A percentile compares a stretch with the other conserved stretches of the same genome.
Conservation (phyloP, 1,139 yeast genomes). For the Kluyveromyces sp. region DNA sequence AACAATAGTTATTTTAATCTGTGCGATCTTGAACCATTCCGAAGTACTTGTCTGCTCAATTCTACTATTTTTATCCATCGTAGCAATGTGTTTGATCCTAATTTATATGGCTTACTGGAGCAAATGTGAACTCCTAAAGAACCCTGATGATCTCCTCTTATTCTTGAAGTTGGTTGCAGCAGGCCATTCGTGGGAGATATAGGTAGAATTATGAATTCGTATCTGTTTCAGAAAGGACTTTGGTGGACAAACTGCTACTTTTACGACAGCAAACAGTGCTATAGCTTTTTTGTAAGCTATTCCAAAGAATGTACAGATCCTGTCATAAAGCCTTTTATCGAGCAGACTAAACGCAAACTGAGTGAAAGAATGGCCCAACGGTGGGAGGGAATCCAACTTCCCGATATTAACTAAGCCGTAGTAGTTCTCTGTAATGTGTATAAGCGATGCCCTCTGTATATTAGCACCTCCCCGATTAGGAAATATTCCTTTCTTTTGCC, state of each 20-base stretch:
- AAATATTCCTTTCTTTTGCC: too few relatives aligned
- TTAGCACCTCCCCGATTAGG: too few relatives aligned
- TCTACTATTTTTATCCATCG: neutral
- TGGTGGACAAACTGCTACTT: neutral
- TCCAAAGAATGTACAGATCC: neutral
- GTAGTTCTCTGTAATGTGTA: too few relatives aligned
- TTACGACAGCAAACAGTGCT: neutral
- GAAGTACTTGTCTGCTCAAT: neutral
- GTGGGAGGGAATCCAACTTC: neutral
- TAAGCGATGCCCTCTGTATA: too few relatives aligned
- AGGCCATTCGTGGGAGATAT: neutral
- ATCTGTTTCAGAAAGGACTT: neutral
- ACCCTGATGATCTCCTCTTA: neutral
- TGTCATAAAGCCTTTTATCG: neutral
- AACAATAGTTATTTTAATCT: neutral
- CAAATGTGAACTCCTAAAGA: neutral
- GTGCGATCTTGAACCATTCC: neutral
- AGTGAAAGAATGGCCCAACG: neutral
- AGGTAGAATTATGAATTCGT: neutral
- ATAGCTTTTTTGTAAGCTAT: neutral
- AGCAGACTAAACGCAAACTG: neutral
- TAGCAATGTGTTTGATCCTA: neutral
- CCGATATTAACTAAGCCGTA: neutral
- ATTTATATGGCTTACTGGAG: neutral
- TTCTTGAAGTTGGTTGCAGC: neutral